Percentiles rank a stretch among this genome's conserved stretches.
These are phyloP conservation scores for Hypsizygus marmoreus DNA, from an alignment of 768 basidiomycete species.

Conservation along the genomic window DNA sequence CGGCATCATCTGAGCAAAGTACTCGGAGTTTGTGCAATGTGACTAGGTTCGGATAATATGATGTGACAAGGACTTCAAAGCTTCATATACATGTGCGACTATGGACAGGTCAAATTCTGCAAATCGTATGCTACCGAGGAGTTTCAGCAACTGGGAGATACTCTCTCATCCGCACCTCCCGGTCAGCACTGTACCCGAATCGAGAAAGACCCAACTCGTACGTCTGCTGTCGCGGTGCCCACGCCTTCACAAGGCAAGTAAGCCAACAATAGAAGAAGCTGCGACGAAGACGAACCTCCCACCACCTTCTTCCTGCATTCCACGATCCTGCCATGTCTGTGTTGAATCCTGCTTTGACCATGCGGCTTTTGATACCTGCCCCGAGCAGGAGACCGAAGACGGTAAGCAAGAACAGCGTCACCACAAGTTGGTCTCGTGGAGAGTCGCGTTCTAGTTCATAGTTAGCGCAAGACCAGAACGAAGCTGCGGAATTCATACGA, in stretches of 20 bases:
- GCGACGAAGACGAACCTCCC: constrained; percentile 62
- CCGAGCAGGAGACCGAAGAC: constrained; percentile 84
- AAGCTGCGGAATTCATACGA: constrained; percentile 55
- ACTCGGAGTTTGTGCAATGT: too few species aligned
- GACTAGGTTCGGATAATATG: too few species aligned
- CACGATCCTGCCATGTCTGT: constrained; percentile 54
- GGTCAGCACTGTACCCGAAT: constrained; percentile 46
- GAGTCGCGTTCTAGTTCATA: constrained; percentile 80
- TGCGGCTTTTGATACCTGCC: constrained; percentile 81
- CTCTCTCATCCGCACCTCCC: constrained; percentile 38
- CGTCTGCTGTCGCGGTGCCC: constrained; percentile 54
- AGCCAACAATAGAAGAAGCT: constrained; percentile 4
- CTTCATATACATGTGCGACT: too few species aligned
- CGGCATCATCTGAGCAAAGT: too few species aligned
- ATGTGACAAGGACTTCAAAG: constrained; percentile 11
- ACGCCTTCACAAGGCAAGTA: constrained; percentile 41
- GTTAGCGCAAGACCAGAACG: constrained; percentile 13
- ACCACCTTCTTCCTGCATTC: constrained; percentile 71
- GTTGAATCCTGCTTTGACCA: constrained; percentile 76
- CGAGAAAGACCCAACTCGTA: constrained; percentile 47
- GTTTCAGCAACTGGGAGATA: constrained; percentile 45
- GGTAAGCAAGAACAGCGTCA: constrained; percentile 85
- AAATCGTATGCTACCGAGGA: constrained; percentile 11
- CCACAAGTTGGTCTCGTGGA: constrained; percentile 92
- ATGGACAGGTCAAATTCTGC: too few species aligned